Evolutionary conservation across 495 filamentous ascomycete species (phyloP), one percentile per base, ranked within the genome.

Genomic region (Tricharina praecox): DNA sequence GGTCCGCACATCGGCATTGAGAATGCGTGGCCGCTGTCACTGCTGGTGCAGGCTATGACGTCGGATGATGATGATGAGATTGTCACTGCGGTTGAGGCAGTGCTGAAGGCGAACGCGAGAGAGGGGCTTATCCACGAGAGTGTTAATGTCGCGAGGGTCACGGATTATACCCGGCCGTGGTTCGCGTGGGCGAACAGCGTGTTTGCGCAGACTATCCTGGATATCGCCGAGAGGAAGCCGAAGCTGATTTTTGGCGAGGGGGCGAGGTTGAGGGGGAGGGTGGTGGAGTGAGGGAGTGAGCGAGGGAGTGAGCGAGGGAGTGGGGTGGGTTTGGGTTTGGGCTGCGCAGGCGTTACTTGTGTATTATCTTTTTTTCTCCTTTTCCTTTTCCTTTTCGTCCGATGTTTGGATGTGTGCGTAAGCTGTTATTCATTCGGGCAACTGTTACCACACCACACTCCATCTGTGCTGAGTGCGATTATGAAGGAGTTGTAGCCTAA

Each of bases 131-230:
- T 96, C 2, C 86, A 99, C 62, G 90, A 99, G 66, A 88, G 82
- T 48, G 74, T 99, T 32, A 77, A 94, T 59, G 90, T 96, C 9
- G 77, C 85, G 39, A 68, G 71, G 38, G 66, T 76, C 18, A 66
- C 64, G 23, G 74, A 80, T 26, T 96, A 90, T 62, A 93, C 88
- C 9, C 70, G 81, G 76, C 59, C 66, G 74, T 97, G 90, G 90
- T 96, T 97, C 62, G 83, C 90, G 10, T 96, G 88, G 90, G 90
- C 90, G 15, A 96, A 96, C 55, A 87, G 84, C 0, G 85, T 99
- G 24, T 96, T 92, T 64, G 82, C 88, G 10, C 82, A 92, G 67
- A 93, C 87, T 3, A 82, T 99, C 41, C 65, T 99, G 23, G 82
- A 95, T 65, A 59, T 96, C 44, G 90, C 86, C 0, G 74, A 75